Evolutionary conservation across 129 eudicot species (phyloP), one percentile per base, ranked within the genome.

Genomic region (Flaveria bidentis): DNA sequence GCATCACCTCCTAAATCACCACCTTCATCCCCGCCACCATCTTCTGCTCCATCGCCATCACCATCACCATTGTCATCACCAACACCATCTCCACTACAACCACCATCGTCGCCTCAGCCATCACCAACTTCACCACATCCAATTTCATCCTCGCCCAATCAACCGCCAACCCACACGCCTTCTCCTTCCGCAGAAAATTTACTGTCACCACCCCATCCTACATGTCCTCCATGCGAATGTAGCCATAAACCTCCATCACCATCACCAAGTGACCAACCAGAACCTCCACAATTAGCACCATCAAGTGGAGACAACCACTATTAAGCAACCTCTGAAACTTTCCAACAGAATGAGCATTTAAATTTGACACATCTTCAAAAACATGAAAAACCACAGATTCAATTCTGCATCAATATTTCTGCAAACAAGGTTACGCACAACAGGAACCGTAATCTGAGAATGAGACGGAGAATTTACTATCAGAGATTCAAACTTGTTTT

Each of bases 191-290:
- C 66, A 56, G 51, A 46, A 49, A 1, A 13, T 7, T 36, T 64
- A 36, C 36, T 76, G 36, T 18, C 69, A 41, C 68, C 71, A 7
- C 52, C 66, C 9, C 49, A 70, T 30, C 39, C 33, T 13, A 41
- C 26, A 22, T 84, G 78, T 71, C 82, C 84, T 9, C 78, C 79
- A 52, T 73, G 79, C 71, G 64, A 67, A 30, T 75, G 72, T 75
- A 28, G 26, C 39, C 16, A 17, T 51, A 55, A 17, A 25, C 49
- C 57, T 60, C 30, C 71, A 52, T 71, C 82, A 52, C 15, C 67
- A 53, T 63, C 53, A n/a, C 72, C 79, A 47, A 26, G 15, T 67
- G 12, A 76, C 56, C 67, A 53, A 76, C 42, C 56, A 25, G 74
- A 66, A 67, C 44, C 80, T 36, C 67, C 74, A 51, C 44, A 52